Percentiles rank a stretch among this genome's conserved stretches.
These are phyloP conservation scores for Pythium volutum DNA, from an alignment of 352 stramenopile genomes.

Conservation along the genomic window DNA sequence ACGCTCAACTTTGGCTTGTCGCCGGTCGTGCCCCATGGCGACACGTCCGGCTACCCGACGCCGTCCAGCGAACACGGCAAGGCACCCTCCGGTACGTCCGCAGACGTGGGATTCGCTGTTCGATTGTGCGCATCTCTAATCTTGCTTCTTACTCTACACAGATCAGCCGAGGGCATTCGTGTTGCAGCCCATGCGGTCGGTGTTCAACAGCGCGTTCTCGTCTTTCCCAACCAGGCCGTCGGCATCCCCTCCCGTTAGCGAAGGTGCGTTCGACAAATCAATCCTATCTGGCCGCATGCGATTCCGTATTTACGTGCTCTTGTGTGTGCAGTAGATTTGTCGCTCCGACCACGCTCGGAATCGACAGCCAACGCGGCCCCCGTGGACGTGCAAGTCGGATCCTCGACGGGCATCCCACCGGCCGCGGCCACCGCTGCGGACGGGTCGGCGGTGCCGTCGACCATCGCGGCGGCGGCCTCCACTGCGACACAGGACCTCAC, in stretches of 20 bases:
- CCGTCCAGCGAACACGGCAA: conserved; percentile 9
- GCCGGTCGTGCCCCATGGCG: conserved; percentile 38
- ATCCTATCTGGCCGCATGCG: neutral
- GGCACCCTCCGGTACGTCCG: neutral
- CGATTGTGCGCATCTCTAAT: neutral
- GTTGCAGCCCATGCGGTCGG: conserved; percentile 21
- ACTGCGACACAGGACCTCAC: conserved; percentile 27
- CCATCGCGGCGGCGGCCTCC: conserved; percentile 30
- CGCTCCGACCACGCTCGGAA: conserved; percentile 12
- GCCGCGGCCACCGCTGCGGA: neutral
- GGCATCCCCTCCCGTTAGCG: neutral
- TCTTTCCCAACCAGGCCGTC: conserved; percentile 6
- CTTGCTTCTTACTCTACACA: conserved; percentile 3
- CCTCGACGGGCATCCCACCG: neutral
- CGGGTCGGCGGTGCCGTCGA: neutral
- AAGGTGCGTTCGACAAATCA: conserved; percentile 16
- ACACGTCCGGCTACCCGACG: conserved; percentile 30
- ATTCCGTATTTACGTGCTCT: neutral
- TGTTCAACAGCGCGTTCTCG: conserved; percentile 21
- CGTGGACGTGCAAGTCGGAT: conserved; percentile 19
- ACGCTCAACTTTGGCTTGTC: conserved; percentile 46
- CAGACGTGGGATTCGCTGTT: neutral
- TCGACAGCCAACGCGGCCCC: conserved; percentile 10
- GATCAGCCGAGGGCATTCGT: conserved; percentile 12
- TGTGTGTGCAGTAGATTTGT: conserved; percentile 17